phyloP scores from a whole-genome alignment of 2,329 filamentous ascomycete species.

The Rhinocladiella mackenziei region DNA sequence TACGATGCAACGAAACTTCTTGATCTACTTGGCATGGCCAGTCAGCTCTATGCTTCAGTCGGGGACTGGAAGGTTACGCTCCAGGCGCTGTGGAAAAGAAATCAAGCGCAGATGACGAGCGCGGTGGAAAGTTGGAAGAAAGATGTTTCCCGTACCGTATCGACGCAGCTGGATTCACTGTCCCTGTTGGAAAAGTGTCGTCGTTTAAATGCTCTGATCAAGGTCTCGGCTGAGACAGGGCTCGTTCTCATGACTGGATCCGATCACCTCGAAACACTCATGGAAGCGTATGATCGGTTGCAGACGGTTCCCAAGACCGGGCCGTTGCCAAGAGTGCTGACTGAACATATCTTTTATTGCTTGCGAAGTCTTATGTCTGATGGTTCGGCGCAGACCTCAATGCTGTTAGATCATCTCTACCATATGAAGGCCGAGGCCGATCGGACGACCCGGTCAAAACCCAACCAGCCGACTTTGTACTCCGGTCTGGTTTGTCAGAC shows the following conservation, averaged over 20 bases:
- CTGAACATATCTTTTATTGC: constrained; percentile 71
- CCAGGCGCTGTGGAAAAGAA: constrained; percentile 18
- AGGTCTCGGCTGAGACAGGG: constrained; percentile 43
- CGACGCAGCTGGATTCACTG: constrained; percentile 21
- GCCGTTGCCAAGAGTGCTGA: constrained; percentile 61
- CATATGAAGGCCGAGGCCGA: constrained; percentile 69
- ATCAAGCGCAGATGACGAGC: constrained; percentile 14
- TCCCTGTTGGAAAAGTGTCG: constrained; percentile 30
- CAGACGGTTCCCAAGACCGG: constrained; percentile 46
- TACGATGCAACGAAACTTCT: constrained; percentile 13
- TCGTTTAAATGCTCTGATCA: constrained; percentile 39
- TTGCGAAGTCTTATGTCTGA: constrained; percentile 66
- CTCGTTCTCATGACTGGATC: constrained; percentile 73
- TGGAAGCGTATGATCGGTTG: constrained; percentile 45
- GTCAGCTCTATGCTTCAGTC: constrained; percentile 15
- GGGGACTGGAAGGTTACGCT: constrained; percentile 21
- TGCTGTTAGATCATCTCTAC: constrained; percentile 79
- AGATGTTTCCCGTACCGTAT: constrained; percentile 12
- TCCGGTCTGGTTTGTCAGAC: constrained; percentile 77
- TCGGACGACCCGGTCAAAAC: constrained; percentile 47
- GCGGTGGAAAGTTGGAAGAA: constrained; percentile 19
- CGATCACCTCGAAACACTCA: constrained; percentile 77
- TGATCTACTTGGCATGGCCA: constrained; percentile 18
- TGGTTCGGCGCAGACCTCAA: constrained; percentile 64
- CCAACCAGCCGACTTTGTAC: constrained; percentile 59